These are phyloP conservation scores for Hyphodiscus hymeniophilus DNA, from an alignment of 495 filamentous ascomycete genomes.

Conservation along the genomic window DNA sequence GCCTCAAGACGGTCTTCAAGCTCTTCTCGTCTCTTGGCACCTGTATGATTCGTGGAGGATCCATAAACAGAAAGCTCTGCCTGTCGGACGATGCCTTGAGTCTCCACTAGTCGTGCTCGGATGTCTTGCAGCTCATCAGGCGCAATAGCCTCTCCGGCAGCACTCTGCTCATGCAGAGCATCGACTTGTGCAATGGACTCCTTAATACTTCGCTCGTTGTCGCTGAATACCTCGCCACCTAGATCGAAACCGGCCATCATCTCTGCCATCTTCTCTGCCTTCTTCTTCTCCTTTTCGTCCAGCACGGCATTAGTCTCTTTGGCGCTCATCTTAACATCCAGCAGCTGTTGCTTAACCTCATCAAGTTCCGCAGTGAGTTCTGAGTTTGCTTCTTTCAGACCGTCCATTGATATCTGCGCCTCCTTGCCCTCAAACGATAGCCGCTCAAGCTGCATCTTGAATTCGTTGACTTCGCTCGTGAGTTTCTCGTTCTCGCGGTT, in stretches of 20 bases:
- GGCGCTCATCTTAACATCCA: conserved; percentile 91
- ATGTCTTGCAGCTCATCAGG: conserved; percentile 74
- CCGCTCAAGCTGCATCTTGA: conserved; percentile 93
- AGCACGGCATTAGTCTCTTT: conserved; percentile 81
- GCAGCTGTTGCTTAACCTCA: conserved; percentile 91
- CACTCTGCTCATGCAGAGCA: conserved; percentile 63
- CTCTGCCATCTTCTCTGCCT: conserved; percentile 97
- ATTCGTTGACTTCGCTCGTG: conserved; percentile 74
- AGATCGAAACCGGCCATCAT: conserved; percentile 99
- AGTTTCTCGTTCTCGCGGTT: conserved; percentile 84
- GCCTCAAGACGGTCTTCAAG: conserved; percentile 65
- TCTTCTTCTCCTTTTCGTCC: conserved; percentile 97
- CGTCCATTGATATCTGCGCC: conserved; percentile 94
- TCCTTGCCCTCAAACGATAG: conserved; percentile 95
- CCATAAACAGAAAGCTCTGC: conserved; percentile 71
- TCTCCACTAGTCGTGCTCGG: conserved; percentile 70
- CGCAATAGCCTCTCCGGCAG: conserved; percentile 67
- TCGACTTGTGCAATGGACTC: conserved; percentile 76
- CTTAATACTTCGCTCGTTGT: conserved; percentile 78
- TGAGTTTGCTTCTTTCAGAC: conserved; percentile 87
- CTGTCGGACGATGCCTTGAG: conserved; percentile 87
- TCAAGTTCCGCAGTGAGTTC: conserved; percentile 89
- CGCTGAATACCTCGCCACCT: conserved; percentile 79
- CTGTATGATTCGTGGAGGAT: conserved; percentile 48
- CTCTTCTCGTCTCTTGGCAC: conserved; percentile 56